Conservation (phyloP, 441 rosid genomes). For the Dalechampia spathulata region DNA sequence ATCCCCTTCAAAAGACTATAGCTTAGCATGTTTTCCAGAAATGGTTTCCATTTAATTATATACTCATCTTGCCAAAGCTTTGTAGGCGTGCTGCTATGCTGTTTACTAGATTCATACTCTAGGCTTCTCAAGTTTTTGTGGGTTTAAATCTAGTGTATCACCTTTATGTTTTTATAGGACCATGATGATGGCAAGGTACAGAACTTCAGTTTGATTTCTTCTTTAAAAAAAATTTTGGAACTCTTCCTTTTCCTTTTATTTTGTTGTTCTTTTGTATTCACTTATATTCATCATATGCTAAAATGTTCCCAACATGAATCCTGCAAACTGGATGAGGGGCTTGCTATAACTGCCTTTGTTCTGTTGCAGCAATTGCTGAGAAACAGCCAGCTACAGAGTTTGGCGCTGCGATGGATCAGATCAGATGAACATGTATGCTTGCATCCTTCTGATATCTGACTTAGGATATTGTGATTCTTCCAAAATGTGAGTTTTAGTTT, state of each 20-base stretch:
- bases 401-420: constrained; percentile 58
- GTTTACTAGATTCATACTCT: no score
- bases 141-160: background rate
- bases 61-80: background rate
- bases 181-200: background rate
- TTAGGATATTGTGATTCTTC: background rate
- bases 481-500: no score
- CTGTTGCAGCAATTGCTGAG: constrained; percentile 45
- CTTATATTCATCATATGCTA: background rate
- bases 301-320: background rate
- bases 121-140: background rate
- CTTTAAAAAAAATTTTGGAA: no score
- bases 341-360: constrained; percentile 5
- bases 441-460: constrained; percentile 7
- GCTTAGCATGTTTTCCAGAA: background rate
- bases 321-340: background rate
- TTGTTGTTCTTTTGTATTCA: background rate
- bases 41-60: background rate
- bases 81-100: background rate
- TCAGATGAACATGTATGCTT: constrained; percentile 61
- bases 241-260: no score
- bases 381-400: constrained; percentile 51
- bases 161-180: background rate
- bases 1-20: background rate
- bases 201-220: background rate